Conservation (phyloP, 331 rosid genomes). For the Telfairia occidentalis region DNA sequence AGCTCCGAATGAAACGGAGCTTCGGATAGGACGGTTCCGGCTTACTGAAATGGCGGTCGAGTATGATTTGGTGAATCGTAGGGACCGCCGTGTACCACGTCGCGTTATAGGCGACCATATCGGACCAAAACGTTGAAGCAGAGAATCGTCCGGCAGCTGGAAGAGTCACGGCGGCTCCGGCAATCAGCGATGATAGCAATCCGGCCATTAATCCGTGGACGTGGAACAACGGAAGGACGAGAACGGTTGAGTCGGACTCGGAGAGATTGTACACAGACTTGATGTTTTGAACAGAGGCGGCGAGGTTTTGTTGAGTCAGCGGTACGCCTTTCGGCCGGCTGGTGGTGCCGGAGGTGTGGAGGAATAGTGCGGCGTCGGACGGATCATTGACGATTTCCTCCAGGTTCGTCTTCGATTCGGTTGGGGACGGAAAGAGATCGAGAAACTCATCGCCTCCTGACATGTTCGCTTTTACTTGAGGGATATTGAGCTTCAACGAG, state of each 20-base stretch:
- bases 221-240: constrained; percentile 41
- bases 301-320: constrained; percentile 35
- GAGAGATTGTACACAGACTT: constrained; percentile 30
- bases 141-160: constrained; percentile 39
- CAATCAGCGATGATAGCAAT: constrained; percentile 22
- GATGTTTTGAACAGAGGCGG: constrained; percentile 34
- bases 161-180: constrained; percentile 30
- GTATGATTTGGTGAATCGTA: constrained; percentile 41
- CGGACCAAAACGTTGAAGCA: constrained; percentile 39
- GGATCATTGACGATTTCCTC: constrained; percentile 20
- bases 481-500: constrained; percentile 24
- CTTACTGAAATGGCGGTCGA: constrained; percentile 34
- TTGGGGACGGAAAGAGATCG: constrained; percentile 1
- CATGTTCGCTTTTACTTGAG: constrained; percentile 22
- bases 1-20: constrained; percentile 38
- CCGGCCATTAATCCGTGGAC: constrained; percentile 42
- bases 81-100: constrained; percentile 52
- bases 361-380: constrained; percentile 39
- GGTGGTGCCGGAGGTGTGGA: constrained; percentile 47
- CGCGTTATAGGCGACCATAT: constrained; percentile 28
- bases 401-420: not conserved
- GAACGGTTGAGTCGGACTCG: constrained; percentile 34
- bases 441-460: constrained; percentile 1
- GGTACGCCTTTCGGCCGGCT: constrained; percentile 48
- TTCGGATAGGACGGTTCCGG: constrained; percentile 28